Conservation (phyloP, 179 eudicot genomes). For the Sideroxylon spinosum region DNA sequence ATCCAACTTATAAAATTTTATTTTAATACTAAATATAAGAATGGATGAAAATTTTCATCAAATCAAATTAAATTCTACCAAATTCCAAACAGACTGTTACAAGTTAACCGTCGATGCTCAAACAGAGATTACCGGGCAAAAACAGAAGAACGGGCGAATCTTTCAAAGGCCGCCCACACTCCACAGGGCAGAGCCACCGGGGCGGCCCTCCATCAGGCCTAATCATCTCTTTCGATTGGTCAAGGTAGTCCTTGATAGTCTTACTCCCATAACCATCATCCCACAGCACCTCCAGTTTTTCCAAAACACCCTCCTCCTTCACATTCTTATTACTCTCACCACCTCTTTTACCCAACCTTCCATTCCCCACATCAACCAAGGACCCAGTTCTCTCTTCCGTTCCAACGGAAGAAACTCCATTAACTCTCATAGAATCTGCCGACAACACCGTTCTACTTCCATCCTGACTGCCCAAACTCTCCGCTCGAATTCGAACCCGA, state of each 20-base stretch:
- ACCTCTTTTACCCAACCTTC: constrained; percentile 27
- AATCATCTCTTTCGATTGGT: constrained; percentile 34
- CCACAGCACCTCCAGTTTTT: constrained; percentile 33
- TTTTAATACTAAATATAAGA: no score
- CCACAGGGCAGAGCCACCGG: constrained; percentile 70
- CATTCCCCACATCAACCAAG: constrained; percentile 43
- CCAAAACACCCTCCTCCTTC: constrained; percentile 1
- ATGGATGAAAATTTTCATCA: no score
- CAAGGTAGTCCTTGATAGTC: constrained; percentile 53
- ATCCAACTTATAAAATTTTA: no score
- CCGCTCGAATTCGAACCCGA: constrained; percentile 33
- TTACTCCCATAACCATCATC: constrained; percentile 48
- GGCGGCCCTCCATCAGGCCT: constrained; percentile 49
- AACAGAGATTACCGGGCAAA: constrained; percentile 51
- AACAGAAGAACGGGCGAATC: constrained; percentile 56
- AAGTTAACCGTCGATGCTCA: not conserved
- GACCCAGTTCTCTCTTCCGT: constrained; percentile 41
- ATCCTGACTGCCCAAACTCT: constrained; percentile 39
- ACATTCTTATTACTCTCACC: constrained; percentile 17
- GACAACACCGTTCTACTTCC: constrained; percentile 38
- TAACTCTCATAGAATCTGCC: constrained; percentile 30
- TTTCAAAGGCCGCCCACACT: constrained; percentile 33
- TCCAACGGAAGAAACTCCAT: constrained; percentile 34
- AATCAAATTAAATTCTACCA: no score
- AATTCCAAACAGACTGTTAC: no score